Evolutionary conservation across 306 rosid species (phyloP).

Genomic region (Crotalaria pallida): DNA sequence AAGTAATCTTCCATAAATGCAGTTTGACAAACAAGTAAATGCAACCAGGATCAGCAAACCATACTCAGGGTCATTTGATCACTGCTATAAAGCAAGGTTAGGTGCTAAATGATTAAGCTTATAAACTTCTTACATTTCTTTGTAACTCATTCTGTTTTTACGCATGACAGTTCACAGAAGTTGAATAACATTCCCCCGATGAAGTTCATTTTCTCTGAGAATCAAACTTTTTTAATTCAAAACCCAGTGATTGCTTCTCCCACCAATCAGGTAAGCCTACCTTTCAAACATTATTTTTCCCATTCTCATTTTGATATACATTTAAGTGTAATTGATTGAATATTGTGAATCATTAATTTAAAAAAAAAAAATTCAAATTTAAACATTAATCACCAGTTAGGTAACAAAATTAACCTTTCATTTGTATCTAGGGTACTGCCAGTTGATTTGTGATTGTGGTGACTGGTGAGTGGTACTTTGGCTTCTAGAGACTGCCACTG

Average conservation of each 20-base stretch:
- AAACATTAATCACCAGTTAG: background rate
- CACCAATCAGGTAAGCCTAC: conserved; percentile 23
- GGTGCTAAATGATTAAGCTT: background rate
- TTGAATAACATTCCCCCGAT: conserved; percentile 31
- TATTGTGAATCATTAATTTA: background rate
- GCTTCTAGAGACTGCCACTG: background rate
- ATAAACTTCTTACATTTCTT: conserved; percentile 4
- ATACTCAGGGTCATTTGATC: conserved; percentile 34
- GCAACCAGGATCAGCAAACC: conserved; percentile 31
- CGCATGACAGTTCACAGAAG: conserved; percentile 36
- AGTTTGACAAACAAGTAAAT: conserved; percentile 56
- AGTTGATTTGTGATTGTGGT: background rate
- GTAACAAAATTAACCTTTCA: background rate
- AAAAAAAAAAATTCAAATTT: background rate
- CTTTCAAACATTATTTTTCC: background rate
- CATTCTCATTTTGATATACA: background rate
- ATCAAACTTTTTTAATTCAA: conserved; percentile 43
- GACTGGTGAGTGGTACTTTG: background rate
- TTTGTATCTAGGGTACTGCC: background rate
- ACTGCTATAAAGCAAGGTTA: conserved; percentile 56
- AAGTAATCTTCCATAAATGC: conserved; percentile 17
- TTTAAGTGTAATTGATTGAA: background rate
- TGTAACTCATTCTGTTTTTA: conserved; percentile 23
- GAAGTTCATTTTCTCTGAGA: conserved; percentile 36
- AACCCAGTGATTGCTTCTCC: conserved; percentile 29